Base-by-base conservation (phyloP, 345 rosid species). In the Salix brachista region DNA sequence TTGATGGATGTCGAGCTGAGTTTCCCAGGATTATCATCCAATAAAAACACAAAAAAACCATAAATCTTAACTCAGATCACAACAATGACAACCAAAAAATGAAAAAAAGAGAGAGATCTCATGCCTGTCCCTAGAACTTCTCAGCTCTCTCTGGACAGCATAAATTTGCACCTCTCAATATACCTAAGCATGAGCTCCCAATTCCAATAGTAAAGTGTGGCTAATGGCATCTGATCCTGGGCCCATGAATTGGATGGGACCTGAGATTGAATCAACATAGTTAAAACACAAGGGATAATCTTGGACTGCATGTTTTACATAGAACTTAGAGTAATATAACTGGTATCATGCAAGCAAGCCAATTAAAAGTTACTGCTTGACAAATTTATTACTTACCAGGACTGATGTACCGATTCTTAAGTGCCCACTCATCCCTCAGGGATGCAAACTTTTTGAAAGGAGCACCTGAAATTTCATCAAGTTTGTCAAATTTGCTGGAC, bases 161-260 rank as follows among this genome's bases (percentile, higher is more conserved):
- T 25, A 56, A 8, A 21, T 42, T 21, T 70, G 70, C 58, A 65
- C 44, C 58, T 21, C 14, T 69, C 23, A 37, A 42, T 36, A 54
- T n/a, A 60, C 69, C 82, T 81, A 90, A 74, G 80, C 85, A 81
- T 74, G 72, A 70, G 91, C 92, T 37, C 94, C 99, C 14, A 91
- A 90, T 84, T 96, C 99, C 62, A 93, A 82, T 64, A 88, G 81
- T 44, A 93, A 81, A 13, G 98, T 96, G 85, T 87, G 94, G 80
- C 82, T 93, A 56, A 77, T 81, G 0, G 88, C 92, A 73, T 83
- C 81, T 3, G 97, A 82, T 58, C 90, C 86, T 4, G 97, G 90
- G 39, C 99, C 99, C 65, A 17, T 80, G 44, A 96, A 96, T 80
- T 96, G 99, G 81, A 96, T 89, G 16, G 99, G 97, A 83, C 99